Percentiles rank a stretch among this genome's conserved stretches.
phyloP scores from a whole-genome alignment of 192 early-diverging fungal genomes.

The Coemansia sp. region DNA sequence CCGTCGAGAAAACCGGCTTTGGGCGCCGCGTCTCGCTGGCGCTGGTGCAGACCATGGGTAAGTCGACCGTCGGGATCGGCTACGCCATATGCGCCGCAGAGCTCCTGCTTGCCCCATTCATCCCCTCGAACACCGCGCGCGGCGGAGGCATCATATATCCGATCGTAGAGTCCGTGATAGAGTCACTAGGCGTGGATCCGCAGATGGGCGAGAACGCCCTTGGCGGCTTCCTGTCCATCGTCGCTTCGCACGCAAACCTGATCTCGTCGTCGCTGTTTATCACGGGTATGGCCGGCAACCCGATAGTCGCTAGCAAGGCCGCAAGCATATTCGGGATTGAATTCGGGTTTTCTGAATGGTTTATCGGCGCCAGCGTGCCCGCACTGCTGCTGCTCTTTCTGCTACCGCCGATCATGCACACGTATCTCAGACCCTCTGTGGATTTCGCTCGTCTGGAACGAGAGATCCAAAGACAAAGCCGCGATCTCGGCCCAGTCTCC shows the following conservation, averaged over 20 bases:
- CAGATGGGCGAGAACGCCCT: slow-evolving; percentile 29
- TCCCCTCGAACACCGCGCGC: slow-evolving; percentile 70
- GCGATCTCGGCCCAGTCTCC: slow-evolving; percentile 25
- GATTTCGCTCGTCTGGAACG: slow-evolving; percentile 20
- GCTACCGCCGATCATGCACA: slow-evolving; percentile 33
- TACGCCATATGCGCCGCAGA: slow-evolving; percentile 59
- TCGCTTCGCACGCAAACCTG: slow-evolving; percentile 66
- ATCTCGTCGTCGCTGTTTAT: slow-evolving; percentile 70
- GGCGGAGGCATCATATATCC: slow-evolving; percentile 77
- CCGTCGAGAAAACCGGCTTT: slow-evolving; percentile 60
- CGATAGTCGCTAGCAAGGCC: slow-evolving; percentile 62
- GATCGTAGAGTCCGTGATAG: slow-evolving; percentile 64
- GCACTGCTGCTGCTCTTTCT: slow-evolving; percentile 34
- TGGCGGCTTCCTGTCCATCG: slow-evolving; percentile 61
- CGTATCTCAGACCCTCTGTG: slow-evolving; percentile 32
- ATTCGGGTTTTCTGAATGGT: slow-evolving; percentile 67
- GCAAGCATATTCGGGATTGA: slow-evolving; percentile 60
- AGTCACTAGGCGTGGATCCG: slow-evolving; percentile 51
- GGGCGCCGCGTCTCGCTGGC: slow-evolving; percentile 62
- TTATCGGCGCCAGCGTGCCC: slow-evolving; percentile 57
- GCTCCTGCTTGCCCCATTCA: slow-evolving; percentile 63
- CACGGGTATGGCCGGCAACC: slow-evolving; percentile 74
- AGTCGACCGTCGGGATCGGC: slow-evolving; percentile 54
- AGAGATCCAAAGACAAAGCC: slow-evolving; percentile 25
- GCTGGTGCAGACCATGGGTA: slow-evolving; percentile 56